Evolutionary conservation across 495 filamentous ascomycete species (phyloP).

Genomic region (Lasiosphaeriaceae sp.): DNA sequence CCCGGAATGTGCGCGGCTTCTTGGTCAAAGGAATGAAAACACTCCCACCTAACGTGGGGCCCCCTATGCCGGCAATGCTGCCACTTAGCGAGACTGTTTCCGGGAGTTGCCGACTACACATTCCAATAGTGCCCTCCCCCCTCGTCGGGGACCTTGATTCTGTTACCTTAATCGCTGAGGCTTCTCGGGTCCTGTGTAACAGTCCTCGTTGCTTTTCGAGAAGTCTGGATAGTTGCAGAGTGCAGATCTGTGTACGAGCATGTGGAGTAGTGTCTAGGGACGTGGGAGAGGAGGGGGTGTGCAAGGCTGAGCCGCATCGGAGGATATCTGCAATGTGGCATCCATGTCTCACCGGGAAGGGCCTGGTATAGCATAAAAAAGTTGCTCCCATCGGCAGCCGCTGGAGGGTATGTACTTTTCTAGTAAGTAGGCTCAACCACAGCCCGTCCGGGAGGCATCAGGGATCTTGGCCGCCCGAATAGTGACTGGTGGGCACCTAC

Average conservation of each 20-base stretch:
- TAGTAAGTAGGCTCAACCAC: too few species aligned
- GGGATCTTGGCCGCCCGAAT: too few species aligned
- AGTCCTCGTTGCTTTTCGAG: not conserved
- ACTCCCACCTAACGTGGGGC: conserved; percentile 2
- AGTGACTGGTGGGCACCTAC: too few species aligned
- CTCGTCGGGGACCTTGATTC: not conserved
- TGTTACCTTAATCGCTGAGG: not conserved
- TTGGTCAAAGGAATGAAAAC: conserved; percentile 9
- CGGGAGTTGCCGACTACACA: conserved; percentile 1
- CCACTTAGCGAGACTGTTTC: not conserved
- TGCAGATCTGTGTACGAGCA: conserved; percentile 25
- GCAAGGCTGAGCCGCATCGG: not conserved
- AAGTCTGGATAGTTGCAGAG: conserved; percentile 1
- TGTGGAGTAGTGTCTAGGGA: conserved; percentile 15
- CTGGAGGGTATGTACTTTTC: too few species aligned
- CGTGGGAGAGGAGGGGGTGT: not conserved
- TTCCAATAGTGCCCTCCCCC: too few species aligned
- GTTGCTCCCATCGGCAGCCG: not conserved
- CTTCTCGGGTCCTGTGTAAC: not conserved
- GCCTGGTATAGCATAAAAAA: not conserved
- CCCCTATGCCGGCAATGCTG: not conserved
- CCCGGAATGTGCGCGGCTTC: not conserved
- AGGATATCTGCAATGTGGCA: not conserved
- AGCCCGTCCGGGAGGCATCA: too few species aligned
- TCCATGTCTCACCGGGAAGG: not conserved